Base-by-base conservation (phyloP, 805 yeast species). In the Yarrowia yakushimensis region DNA sequence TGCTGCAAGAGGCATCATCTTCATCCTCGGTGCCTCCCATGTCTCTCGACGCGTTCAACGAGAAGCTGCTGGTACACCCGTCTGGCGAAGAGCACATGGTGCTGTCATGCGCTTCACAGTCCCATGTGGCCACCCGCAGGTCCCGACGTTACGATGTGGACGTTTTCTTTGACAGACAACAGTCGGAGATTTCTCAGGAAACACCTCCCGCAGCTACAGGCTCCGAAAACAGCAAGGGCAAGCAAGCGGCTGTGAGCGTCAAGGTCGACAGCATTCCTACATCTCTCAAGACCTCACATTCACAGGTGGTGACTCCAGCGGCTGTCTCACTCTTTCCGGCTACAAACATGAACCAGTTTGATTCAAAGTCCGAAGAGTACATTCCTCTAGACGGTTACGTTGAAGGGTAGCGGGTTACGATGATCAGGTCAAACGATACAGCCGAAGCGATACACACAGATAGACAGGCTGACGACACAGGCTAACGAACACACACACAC, bases 321-420 rank as follows among this genome's bases (percentile, higher is more conserved):
- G 52, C 57, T 2, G 55, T 50, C 20, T 52, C 59, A 5, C 43
- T 52, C 5, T 52, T 52, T 13, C 59, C 59, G 4, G 59, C 43
- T 2, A 52, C 59, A 10, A 52, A 52, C 42, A 52, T 52, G 59
- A 52, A 36, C 59, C 59, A 52, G 59, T 52, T 52, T 27, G 59
- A 52, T 18, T 34, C 59, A 34, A 52, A 33, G 42, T 52, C 59
- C 18, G 59, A 52, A 13, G 59, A 52, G 25, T 52, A 34, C 13
- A 52, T 52, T 22, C 59, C 59, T 13, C 11, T 48, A 11, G 57
- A 50, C 23, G 57, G 57, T 3, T 50, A 30, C 13, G 57, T 50
- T 10, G 39, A n/a, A 30, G 57, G 54, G 1, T 46, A 46, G 17
- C 4, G 31, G 28, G 8, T 4, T 8, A 3, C 31, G 12, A 6